phyloP scores from a whole-genome alignment of 2,329 filamentous ascomycete species.

The Talaromyces sp. region DNA sequence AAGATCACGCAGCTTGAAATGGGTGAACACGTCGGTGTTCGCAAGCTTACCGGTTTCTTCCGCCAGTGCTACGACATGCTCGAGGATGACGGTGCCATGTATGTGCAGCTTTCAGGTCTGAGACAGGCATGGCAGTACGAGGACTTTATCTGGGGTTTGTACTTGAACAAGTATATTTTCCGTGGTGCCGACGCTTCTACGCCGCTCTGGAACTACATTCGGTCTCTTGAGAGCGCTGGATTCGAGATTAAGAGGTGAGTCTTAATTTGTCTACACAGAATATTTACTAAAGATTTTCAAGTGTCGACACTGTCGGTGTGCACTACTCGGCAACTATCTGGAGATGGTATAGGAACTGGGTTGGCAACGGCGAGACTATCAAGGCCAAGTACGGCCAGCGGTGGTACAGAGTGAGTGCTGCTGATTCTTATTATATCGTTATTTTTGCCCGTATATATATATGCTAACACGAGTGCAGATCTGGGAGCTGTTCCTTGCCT shows the following conservation, averaged over 20 bases:
- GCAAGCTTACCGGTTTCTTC: conserved; percentile 75
- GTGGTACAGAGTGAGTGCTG: conserved; percentile 80
- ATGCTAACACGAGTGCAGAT: conserved; percentile 48
- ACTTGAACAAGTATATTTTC: conserved; percentile 99
- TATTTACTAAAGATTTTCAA: neutral
- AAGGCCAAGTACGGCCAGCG: conserved; percentile 88
- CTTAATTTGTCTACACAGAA: neutral
- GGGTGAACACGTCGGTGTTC: conserved; percentile 96
- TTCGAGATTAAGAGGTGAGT: conserved; percentile 72
- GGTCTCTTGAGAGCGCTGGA: conserved; percentile 76
- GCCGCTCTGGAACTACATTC: conserved; percentile 79
- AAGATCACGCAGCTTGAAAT: conserved; percentile 98
- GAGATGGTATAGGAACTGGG: conserved; percentile 99
- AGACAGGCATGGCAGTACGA: conserved; percentile 96
- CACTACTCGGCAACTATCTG: conserved; percentile 96
- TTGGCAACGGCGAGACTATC: conserved; percentile 87
- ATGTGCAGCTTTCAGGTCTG: conserved; percentile 89
- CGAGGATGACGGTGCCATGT: conserved; percentile 91
- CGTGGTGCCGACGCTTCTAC: conserved; percentile 93
- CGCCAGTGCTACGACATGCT: conserved; percentile 90
- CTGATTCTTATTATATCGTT: no score
- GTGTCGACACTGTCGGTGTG: conserved; percentile 83
- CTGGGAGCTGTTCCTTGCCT: conserved; percentile 87
- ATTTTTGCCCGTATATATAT: neutral
- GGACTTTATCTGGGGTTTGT: conserved; percentile 94